Base-by-base conservation (phyloP, 2,329 filamentous ascomycete genomes). In the Fusarium armeniacum region DNA sequence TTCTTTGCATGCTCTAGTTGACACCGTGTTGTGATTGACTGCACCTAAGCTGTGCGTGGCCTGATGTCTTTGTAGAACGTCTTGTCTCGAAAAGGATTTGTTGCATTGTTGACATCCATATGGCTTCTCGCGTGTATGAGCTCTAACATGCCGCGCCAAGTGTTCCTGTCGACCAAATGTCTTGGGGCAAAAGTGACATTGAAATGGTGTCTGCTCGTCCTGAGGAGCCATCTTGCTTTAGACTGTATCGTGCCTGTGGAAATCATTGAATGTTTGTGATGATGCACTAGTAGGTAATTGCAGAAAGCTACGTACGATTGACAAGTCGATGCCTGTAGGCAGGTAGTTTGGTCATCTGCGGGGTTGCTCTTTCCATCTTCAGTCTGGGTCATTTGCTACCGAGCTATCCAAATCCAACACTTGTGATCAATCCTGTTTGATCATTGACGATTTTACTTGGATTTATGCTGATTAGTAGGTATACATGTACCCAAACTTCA, bases 61-160 rank as follows among this genome's bases (percentile, higher is more conserved):
- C 12, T 47, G 43, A 22, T 71, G 69, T 6, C 68, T 67, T 12
- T 62, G 52, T 5, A 71, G 33, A 15, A 71, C 65, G 26, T 71
- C 69, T 24, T 51, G 57, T 4, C 69, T 68, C 1, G 69, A 57
- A 43, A 71, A 71, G 4, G 60, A 63, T 28, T 71, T 71, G 10
- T 41, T 57, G 36, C 69, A 71, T 44, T 60, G 36, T 2, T 26
- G 5, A 16, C 69, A 71, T 6, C 36, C 20, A 49, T 53, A 71
- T 10, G 69, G 68, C n/a, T 66, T 71, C 46, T 71, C 69, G 6
- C 41, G 50, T 4, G 69, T 71, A 33, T 71, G 69, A 4, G 43
- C 38, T 43, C 69, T 63, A n/a, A 45, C 13, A 53, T 71, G 69
- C 4, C 69, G 69, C 18, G 55, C 50, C 13, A 71, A 40, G 41